These are phyloP conservation scores for Rhodotorula paludigena DNA, from an alignment of 768 basidiomycete species.

Conservation along the genomic window DNA sequence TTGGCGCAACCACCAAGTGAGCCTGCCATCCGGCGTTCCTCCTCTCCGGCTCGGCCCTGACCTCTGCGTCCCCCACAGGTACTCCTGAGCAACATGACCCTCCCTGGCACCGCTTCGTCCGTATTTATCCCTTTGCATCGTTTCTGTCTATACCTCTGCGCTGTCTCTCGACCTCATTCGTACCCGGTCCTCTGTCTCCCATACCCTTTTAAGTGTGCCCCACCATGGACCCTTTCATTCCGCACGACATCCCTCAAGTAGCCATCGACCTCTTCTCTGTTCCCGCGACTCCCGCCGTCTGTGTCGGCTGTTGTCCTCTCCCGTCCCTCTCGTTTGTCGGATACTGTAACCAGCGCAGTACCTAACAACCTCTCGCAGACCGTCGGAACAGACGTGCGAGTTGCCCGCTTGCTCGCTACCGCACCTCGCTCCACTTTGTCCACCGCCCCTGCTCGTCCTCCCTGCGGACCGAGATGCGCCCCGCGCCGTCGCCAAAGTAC, in stretches of 20 bases:
- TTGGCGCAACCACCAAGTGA: conserved; percentile 27
- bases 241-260: too few relatives aligned
- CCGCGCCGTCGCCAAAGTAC: conserved; percentile 73
- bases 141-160: too few relatives aligned
- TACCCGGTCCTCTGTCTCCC: too few relatives aligned
- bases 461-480: conserved; percentile 67
- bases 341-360: too few relatives aligned
- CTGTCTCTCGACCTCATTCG: too few relatives aligned
- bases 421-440: conserved; percentile 25
- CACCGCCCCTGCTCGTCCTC: conserved; percentile 48
- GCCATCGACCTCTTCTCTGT: not conserved
- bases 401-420: not conserved
- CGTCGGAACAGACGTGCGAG: not conserved
- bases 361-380: not conserved
- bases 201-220: too few relatives aligned
- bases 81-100: too few relatives aligned
- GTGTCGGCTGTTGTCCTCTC: not conserved
- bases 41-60: not conserved
- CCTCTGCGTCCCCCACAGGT: not conserved
- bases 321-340: not conserved
- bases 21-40: not conserved
- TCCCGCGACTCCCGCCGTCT: not conserved
- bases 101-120: too few relatives aligned
- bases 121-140: too few relatives aligned
- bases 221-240: too few relatives aligned